A percentile compares a stretch with the other conserved stretches of the same genome.
Conservation (phyloP, 192 early-diverging fungal genomes). For the Thoreauomyces humboldtii region DNA sequence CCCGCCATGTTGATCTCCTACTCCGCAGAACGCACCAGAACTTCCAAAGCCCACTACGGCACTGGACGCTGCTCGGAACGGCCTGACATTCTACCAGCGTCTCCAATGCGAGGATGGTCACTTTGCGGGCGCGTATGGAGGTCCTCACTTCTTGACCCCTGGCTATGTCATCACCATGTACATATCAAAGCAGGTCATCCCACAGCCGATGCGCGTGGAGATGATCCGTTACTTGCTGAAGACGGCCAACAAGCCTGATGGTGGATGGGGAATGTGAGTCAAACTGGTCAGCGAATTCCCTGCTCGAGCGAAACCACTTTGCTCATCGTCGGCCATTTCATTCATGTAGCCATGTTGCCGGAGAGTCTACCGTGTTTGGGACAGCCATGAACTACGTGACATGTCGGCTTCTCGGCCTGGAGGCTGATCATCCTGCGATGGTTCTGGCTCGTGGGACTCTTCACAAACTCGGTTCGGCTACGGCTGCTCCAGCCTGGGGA, state of each 20-base stretch:
- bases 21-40: slow-evolving; percentile 45
- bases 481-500: slow-evolving; percentile 89
- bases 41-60: slow-evolving; percentile 65
- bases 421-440: slow-evolving; percentile 83
- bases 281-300: too few species aligned
- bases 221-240: slow-evolving; percentile 84
- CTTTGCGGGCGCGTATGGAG: slow-evolving; percentile 95
- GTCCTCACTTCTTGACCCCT: slow-evolving; percentile 94
- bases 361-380: slow-evolving; percentile 90
- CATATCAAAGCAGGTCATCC: slow-evolving; percentile 70
- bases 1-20: too few species aligned
- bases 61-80: slow-evolving; percentile 81
- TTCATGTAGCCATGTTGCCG: slow-evolving; percentile 92
- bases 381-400: slow-evolving; percentile 93
- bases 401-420: slow-evolving; percentile 82
- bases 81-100: slow-evolving; percentile 82
- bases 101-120: slow-evolving; percentile 93
- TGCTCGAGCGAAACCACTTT: too few species aligned
- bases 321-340: background rate
- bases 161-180: slow-evolving; percentile 88
- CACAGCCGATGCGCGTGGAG: slow-evolving; percentile 67
- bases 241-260: slow-evolving; percentile 78
- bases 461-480: slow-evolving; percentile 82
- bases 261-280: slow-evolving; percentile 96
- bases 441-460: slow-evolving; percentile 77